Evolutionary conservation across 768 basidiomycete species (phyloP).

Genomic region (Dioszegia aurantiaca): DNA sequence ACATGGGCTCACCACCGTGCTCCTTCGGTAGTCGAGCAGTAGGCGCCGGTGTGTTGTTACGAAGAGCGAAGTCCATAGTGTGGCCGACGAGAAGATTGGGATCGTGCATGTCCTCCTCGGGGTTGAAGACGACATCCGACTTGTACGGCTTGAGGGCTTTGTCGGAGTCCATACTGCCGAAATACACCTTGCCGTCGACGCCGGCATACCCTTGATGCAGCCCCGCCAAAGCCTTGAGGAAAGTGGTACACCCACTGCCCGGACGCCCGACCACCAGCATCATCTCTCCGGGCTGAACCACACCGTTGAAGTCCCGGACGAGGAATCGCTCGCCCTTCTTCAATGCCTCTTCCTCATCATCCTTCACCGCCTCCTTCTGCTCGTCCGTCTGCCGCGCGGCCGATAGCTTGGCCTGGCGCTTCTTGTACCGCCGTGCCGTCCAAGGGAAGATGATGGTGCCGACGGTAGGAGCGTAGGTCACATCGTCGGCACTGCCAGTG

Average conservation of each 20-base stretch:
- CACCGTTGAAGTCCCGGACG: slow-evolving; percentile 59
- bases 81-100: slow-evolving; percentile 42
- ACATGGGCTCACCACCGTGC: slow-evolving; percentile 22
- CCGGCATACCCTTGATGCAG: slow-evolving; percentile 65
- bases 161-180: slow-evolving; percentile 56
- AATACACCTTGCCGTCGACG: slow-evolving; percentile 67
- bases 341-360: slow-evolving; percentile 7
- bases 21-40: slow-evolving; percentile 22
- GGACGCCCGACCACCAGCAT: slow-evolving; percentile 65
- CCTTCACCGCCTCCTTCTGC: slow-evolving; percentile 24
- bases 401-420: slow-evolving; percentile 30
- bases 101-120: slow-evolving; percentile 42
- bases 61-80: slow-evolving; percentile 45
- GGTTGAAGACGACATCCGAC: slow-evolving; percentile 39
- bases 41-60: slow-evolving; percentile 38
- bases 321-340: slow-evolving; percentile 49
- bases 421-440: slow-evolving; percentile 36
- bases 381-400: slow-evolving; percentile 28
- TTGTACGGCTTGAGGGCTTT: slow-evolving; percentile 28
- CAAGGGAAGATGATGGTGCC: slow-evolving; percentile 41
- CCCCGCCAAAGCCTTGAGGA: slow-evolving; percentile 76
- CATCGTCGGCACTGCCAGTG: slow-evolving; percentile 34
- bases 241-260: slow-evolving; percentile 76
- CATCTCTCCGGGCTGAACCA: slow-evolving; percentile 64
- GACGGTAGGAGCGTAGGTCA: slow-evolving; percentile 39